Percentiles rank a stretch among this genome's conserved stretches.
Conservation (phyloP, 306 rosid species). For the Echinosophora koreensis region DNA sequence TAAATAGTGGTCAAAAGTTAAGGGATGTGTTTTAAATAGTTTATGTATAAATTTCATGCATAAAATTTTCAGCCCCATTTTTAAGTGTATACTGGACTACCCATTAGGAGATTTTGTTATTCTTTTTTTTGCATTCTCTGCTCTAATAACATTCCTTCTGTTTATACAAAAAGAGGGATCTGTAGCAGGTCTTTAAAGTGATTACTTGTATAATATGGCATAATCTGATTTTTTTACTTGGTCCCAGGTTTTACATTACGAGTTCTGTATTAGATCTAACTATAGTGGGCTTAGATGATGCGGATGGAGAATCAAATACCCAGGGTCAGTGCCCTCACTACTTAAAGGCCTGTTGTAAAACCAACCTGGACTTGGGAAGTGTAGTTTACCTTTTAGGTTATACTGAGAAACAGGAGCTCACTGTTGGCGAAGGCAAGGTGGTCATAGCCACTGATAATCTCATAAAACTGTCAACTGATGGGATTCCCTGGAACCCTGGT, state of each 20-base stretch:
- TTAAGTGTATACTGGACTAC: no score
- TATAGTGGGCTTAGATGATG: constrained; percentile 88
- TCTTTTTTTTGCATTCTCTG: background rate
- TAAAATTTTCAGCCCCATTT: no score
- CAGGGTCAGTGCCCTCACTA: constrained; percentile 73
- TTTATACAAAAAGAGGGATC: background rate
- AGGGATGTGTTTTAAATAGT: no score
- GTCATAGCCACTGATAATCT: constrained; percentile 97
- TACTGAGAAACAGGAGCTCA: constrained; percentile 75
- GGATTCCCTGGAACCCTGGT: constrained; percentile 85
- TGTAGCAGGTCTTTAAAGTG: background rate
- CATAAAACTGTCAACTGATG: constrained; percentile 89
- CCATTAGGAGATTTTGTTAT: background rate
- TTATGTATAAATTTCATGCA: no score
- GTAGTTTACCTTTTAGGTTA: constrained; percentile 89
- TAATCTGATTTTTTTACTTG: constrained; percentile 36
- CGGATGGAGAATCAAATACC: constrained; percentile 82
- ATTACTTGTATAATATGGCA: constrained; percentile 17
- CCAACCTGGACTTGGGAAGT: constrained; percentile 87
- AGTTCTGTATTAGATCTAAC: constrained; percentile 98
- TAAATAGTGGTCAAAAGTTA: no score
- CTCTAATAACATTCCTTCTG: background rate
- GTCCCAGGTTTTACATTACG: constrained; percentile 92
- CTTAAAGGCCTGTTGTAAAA: constrained; percentile 84
- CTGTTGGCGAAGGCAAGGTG: constrained; percentile 93